Percentiles rank a stretch among this genome's conserved stretches.
phyloP scores from a whole-genome alignment of 2,329 filamentous ascomycete genomes.

The Fusarium tjaetaba region DNA sequence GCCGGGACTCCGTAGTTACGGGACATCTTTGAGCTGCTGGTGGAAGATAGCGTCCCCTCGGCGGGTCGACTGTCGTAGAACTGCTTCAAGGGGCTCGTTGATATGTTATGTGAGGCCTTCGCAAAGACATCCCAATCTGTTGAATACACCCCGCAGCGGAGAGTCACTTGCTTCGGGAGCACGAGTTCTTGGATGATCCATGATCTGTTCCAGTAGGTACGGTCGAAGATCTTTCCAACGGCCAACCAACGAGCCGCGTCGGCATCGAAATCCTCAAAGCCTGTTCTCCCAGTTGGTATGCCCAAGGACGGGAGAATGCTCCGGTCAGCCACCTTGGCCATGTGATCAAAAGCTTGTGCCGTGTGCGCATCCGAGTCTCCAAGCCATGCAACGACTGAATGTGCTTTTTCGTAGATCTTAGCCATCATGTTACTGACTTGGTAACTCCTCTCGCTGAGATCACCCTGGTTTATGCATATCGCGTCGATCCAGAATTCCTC shows the following conservation, averaged over 20 bases:
- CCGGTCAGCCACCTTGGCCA: not conserved
- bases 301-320: not conserved
- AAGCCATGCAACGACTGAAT: not conserved
- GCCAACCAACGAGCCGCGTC: not conserved
- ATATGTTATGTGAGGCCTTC: not conserved
- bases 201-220: not conserved
- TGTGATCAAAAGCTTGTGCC: not conserved
- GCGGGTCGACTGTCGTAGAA: not conserved
- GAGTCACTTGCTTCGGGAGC: not conserved
- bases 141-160: not conserved
- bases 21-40: not conserved
- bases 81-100: not conserved
- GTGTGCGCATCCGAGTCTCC: not conserved
- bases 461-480: not conserved
- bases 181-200: not conserved
- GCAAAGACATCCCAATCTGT: not conserved
- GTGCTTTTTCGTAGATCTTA: not conserved
- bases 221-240: not conserved
- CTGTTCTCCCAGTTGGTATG: not conserved
- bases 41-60: fast-evolving
- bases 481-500: not conserved
- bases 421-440: not conserved
- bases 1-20: not conserved
- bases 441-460: not conserved
- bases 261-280: fast-evolving